Base-by-base conservation (phyloP, 176 grass and related monocot genomes). In the Oryza meridionalis region DNA sequence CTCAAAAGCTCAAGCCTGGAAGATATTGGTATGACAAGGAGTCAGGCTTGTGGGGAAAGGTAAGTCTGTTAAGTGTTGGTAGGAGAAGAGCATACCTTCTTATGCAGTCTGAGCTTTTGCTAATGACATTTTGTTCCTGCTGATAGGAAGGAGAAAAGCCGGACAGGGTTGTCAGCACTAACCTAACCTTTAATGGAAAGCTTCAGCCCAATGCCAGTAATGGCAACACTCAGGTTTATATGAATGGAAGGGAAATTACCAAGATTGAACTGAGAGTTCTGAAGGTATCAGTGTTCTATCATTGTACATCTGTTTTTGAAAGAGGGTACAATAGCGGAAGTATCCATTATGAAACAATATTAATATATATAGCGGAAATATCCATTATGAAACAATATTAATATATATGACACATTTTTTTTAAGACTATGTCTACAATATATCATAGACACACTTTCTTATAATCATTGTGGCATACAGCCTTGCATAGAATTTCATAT, bases 21-120 rank as follows among this genome's bases (percentile, higher is more conserved):
- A 91, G 83, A 19, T 98, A 98, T 81, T 98, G 96, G 96, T 98
- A 98, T 75, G 96, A 98, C 78, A 98, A 98, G 75, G 96, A 98
- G 81, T 95, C 96, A 1, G 96, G 96, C 42, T 64, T 98, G 29
- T 98, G 96, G 96, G 96, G 96, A 80, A 95, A 94, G 87, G 95
- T 84, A 88, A 86, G 72, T 64, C 59, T 70, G 62, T 62, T 62
- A 10, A 9, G 6, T 62, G 53, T 27, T 66, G 14, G 21, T 51
- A 55, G 35, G 27, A 42, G 35, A 27, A 15, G 65, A 53, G 24
- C 38, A 44, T 49, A 16, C 35, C 65, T 40, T 84, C 82, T 17
- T 82, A 21, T 15, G 40, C 19, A 79, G 44, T 43, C 43, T 58
- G 24, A 72, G 21, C 7, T 33, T 65, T 11, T 13, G 13, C 45